phyloP scores from a whole-genome alignment of 2,329 filamentous ascomycete genomes.

The Colletotrichum trifolii region DNA sequence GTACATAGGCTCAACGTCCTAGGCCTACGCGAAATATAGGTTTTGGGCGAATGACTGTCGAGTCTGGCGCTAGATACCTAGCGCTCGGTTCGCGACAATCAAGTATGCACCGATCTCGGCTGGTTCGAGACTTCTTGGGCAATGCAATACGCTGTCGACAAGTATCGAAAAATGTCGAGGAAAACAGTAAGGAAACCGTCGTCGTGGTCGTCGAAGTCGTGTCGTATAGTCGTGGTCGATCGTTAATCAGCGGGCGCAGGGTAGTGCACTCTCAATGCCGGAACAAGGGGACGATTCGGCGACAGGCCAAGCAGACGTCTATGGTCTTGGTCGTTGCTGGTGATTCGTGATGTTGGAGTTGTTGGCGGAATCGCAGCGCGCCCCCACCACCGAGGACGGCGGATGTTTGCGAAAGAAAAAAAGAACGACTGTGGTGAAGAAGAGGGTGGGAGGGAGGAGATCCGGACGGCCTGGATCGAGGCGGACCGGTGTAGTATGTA shows the following conservation, averaged over 20 bases:
- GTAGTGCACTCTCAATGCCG: slow-evolving; percentile 16
- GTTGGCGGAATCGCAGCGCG: slow-evolving; percentile 31
- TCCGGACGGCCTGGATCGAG: slow-evolving; percentile 32
- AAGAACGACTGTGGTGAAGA: slow-evolving; percentile 37
- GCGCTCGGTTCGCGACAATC: slow-evolving; percentile 9
- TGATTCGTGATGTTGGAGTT: slow-evolving; percentile 25
- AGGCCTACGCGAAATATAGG: neutral
- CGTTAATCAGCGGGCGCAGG: slow-evolving; percentile 16
- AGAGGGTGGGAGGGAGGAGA: slow-evolving; percentile 33
- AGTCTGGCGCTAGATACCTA: slow-evolving; percentile 3
- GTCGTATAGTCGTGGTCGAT: slow-evolving; percentile 24
- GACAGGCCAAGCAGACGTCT: slow-evolving; percentile 13
- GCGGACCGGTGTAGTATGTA: slow-evolving; percentile 38
- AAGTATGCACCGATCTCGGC: slow-evolving; percentile 22
- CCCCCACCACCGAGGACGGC: slow-evolving; percentile 37
- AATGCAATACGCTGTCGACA: neutral
- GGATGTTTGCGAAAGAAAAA: slow-evolving; percentile 32
- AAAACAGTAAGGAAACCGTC: slow-evolving; percentile 15
- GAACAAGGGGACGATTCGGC: slow-evolving; percentile 28
- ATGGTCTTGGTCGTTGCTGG: slow-evolving; percentile 22
- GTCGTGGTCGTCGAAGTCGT: slow-evolving; percentile 22
- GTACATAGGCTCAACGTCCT: neutral
- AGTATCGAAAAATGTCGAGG: slow-evolving; percentile 17
- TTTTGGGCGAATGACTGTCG: neutral
- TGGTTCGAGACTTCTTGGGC: slow-evolving; percentile 16